phyloP scores from a whole-genome alignment of 768 basidiomycete species.

The Rhodotorula paludigena region DNA sequence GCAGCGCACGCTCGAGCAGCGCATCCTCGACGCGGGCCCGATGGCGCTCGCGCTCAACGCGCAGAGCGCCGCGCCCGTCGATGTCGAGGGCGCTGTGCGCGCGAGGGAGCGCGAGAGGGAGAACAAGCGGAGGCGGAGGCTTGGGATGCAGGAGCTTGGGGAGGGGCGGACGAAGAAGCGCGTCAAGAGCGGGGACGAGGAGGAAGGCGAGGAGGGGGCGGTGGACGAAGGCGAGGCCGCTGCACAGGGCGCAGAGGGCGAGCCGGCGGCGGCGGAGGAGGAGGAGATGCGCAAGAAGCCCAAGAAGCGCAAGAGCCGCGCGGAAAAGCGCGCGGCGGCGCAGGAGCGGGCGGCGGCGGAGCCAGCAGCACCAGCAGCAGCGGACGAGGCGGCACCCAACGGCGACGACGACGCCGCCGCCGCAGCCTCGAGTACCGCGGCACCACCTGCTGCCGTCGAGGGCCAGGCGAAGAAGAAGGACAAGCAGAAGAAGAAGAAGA shows the following conservation, averaged over 20 bases:
- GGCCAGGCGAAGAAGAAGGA: constrained; percentile 12
- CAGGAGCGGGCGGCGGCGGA: neutral
- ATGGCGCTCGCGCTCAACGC: constrained; percentile 31
- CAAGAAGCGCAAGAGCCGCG: neutral
- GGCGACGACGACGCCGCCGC: neutral
- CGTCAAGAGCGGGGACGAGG: neutral
- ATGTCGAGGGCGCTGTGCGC: neutral
- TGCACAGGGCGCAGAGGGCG: neutral
- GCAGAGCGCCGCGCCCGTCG: constrained; percentile 3
- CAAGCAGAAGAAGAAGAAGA: constrained; percentile 11
- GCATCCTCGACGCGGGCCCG: constrained; percentile 34
- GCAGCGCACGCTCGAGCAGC: constrained; percentile 18
- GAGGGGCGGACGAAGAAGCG: neutral
- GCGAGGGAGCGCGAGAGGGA: constrained; percentile 17
- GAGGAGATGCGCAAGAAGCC: constrained; percentile 11
- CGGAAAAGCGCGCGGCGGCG: neutral
- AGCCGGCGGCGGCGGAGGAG: neutral
- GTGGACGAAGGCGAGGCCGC: neutral
- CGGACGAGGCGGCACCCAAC: neutral
- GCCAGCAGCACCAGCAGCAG: neutral
- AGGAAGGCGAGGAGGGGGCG: neutral
- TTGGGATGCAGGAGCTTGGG: constrained; percentile 7
- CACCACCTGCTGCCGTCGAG: neutral
- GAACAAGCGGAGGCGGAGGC: constrained; percentile 12
- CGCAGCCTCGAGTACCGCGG: neutral